A percentile compares a stretch with the other conserved stretches of the same genome.
Evolutionary conservation across 2,329 filamentous ascomycete species (phyloP).

Genomic region (Xylaria sp.): DNA sequence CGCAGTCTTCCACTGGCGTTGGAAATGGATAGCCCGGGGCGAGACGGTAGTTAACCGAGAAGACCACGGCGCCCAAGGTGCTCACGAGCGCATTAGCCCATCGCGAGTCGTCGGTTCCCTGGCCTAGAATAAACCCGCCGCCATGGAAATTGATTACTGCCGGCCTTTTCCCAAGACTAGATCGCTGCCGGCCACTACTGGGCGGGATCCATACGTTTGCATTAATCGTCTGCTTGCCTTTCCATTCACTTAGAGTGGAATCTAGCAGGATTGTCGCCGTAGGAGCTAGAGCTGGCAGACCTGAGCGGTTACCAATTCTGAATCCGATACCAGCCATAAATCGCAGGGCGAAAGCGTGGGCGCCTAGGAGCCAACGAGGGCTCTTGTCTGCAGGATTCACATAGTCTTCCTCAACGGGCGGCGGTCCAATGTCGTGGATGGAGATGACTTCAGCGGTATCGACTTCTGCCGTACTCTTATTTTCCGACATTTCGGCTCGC

Average conservation of each 20-base stretch:
- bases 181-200: conserved; percentile 41
- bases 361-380: conserved; percentile 45
- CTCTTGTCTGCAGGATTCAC: conserved; percentile 43
- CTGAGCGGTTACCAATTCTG: conserved; percentile 40
- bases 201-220: conserved; percentile 43
- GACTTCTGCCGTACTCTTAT: conserved; percentile 21
- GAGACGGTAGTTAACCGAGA: conserved; percentile 74
- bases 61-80: conserved; percentile 66
- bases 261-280: conserved; percentile 45
- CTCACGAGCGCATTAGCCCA: conserved; percentile 66
- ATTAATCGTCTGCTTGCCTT: conserved; percentile 42
- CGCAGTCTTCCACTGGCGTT: conserved; percentile 71
- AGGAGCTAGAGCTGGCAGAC: conserved; percentile 27
- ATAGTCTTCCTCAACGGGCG: conserved; percentile 42
- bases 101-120: conserved; percentile 70
- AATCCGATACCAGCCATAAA: conserved; percentile 42
- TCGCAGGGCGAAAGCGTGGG: conserved; percentile 44
- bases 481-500: conserved; percentile 24
- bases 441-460: conserved; percentile 30
- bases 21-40: conserved; percentile 73
- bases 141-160: conserved; percentile 74
- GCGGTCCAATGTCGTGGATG: conserved; percentile 40
- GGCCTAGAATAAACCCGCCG: conserved; percentile 72
- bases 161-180: conserved; percentile 49
- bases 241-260: conserved; percentile 43